Evolutionary conservation across 306 rosid genomes (phyloP).

Genomic region (Medicago lupulina): DNA sequence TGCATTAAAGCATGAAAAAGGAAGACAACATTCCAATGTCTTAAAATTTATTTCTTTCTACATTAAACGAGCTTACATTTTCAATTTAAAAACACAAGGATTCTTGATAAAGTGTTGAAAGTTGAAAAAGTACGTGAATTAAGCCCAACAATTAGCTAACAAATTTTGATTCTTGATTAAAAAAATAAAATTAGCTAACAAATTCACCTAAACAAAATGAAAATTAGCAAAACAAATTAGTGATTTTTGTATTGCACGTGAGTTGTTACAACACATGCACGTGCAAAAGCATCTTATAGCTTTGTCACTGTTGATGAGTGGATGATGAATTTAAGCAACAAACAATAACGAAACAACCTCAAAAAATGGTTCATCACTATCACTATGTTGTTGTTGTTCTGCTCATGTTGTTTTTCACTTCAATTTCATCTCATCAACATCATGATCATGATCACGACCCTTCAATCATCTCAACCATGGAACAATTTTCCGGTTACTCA

Average conservation of each 20-base stretch:
- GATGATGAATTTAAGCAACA: not conserved
- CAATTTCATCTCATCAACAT: constrained; percentile 52
- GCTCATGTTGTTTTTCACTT: constrained; percentile 24
- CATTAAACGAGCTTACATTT: no score
- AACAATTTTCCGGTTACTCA: constrained; percentile 83
- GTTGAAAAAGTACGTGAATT: no score
- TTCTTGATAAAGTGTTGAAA: not conserved
- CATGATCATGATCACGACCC: constrained; percentile 66
- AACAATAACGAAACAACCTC: not conserved
- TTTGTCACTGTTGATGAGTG: not conserved
- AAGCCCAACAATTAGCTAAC: not conserved
- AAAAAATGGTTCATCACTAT: constrained; percentile 41
- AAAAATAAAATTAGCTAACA: no score
- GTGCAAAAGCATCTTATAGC: not conserved
- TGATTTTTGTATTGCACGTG: constrained; percentile 20
- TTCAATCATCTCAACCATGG: constrained; percentile 78
- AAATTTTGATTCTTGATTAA: no score
- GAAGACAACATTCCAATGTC: no score
- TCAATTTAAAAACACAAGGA: no score
- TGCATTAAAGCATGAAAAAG: no score
- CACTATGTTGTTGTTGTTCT: constrained; percentile 1
- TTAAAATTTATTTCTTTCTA: no score
- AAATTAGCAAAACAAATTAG: not conserved
- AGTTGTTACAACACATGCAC: not conserved
- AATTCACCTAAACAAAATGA: no score